Base-by-base conservation (phyloP, 164 flowering plant species). In the Magnolia sinica region DNA sequence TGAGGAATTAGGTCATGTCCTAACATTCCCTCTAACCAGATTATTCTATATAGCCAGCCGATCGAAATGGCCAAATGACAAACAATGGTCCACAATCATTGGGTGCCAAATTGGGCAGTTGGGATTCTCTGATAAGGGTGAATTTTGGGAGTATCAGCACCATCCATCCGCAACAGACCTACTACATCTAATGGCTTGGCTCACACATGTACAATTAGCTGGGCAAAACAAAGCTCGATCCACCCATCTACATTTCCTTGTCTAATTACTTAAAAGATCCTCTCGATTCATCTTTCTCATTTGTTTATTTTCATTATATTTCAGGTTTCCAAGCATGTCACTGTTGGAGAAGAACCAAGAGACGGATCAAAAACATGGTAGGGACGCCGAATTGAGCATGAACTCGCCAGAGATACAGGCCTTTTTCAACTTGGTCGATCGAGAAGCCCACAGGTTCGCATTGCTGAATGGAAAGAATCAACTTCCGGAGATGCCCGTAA, bases 401-500 rank as follows among this genome's bases (percentile, higher is more conserved):
- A 31, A 11, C n/a, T 68, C 71, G 6, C 71, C 71, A 7, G 71
- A 68, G 2, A 13, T 27, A 13, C 71, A 68, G 27, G 71, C 71
- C 8, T 68, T 68, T 50, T 11, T 68, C 8, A 37, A 68, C 18
- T 68, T 68, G 71, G 50, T 68, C 9, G 50, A 68, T 16, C 29
- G 71, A 31, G 71, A 31, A 31, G 71, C 71, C 71, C 71, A 31
- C 9, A 27, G 71, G 50, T 7, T 68, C n/a, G 45, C 14, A 11
- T 68, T 68, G 71, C 50, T 68, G 6, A 68, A 68, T 14, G 71
- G 27, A 31, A 68, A 31, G 6, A 68, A 68, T 31, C 71, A 31
- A 29, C 7, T 29, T 14, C 45, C n/a, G 19, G 50, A 13, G 8
- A 68, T 4, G 8, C 49, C 49, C 29, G 1, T 1, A 31, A 27